phyloP scores from a whole-genome alignment of 108 stramenopile species.

The Pseudonitzschia pungens region DNA sequence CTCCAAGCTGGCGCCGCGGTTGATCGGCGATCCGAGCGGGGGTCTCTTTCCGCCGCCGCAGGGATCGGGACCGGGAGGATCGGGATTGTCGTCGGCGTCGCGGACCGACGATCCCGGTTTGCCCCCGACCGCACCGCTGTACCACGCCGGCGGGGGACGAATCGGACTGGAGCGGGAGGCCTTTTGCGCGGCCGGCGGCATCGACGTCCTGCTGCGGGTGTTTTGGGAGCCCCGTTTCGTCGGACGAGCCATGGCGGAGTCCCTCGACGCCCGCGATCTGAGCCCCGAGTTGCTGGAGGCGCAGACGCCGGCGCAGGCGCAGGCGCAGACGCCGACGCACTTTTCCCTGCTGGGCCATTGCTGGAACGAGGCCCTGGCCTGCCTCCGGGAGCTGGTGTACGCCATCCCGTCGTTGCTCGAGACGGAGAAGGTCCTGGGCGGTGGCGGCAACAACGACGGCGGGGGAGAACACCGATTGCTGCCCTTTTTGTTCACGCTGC shows the following conservation, averaged over 20 bases:
- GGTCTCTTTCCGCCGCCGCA: too few relatives aligned
- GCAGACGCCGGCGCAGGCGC: background rate
- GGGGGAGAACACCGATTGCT: constrained; percentile 34
- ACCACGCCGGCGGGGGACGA: constrained; percentile 53
- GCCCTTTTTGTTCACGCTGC: constrained; percentile 66
- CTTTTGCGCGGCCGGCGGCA: constrained; percentile 52
- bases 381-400: constrained; percentile 59
- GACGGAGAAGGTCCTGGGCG: constrained; percentile 34
- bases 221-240: constrained; percentile 54
- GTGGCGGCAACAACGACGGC: background rate
- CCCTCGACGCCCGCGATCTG: constrained; percentile 53
- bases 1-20: constrained; percentile 51
- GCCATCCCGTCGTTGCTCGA: constrained; percentile 51
- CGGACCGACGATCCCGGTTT: constrained; percentile 39
- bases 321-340: constrained; percentile 1
- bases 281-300: background rate
- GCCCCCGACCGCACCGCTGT: constrained; percentile 45
- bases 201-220: constrained; percentile 40
- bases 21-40: constrained; percentile 51
- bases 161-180: constrained; percentile 59
- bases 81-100: background rate
- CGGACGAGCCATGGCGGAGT: constrained; percentile 42
- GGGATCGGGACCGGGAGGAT: too few relatives aligned
- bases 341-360: constrained; percentile 39
- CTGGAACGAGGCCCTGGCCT: constrained; percentile 69